Base-by-base conservation (phyloP, 768 basidiomycete species). In the Naganishia onofrii region DNA sequence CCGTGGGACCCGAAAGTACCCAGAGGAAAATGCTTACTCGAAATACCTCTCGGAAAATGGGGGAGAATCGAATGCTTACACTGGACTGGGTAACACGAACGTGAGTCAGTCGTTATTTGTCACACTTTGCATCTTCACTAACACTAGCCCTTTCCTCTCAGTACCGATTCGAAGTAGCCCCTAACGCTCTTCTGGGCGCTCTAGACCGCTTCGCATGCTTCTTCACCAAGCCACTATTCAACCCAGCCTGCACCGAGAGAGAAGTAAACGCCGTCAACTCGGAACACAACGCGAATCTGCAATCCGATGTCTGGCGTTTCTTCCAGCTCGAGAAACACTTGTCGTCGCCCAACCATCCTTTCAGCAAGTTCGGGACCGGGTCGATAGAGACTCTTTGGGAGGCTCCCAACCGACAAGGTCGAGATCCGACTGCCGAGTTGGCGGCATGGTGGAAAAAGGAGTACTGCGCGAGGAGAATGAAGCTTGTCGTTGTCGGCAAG, bases 271-370 rank as follows among this genome's bases (percentile, higher is more conserved):
- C 87, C 85, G 64, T 91, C 87, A 68, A 80, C 84, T 95, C 92
- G 0, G 96, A 99, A 79, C 89, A 97, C 84, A 91, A 92, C 89
- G 92, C 54, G 86, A 88, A 31, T 89, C 90, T 80, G 88, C 92
- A 48, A 89, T 91, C 54, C 44, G 80, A 84, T 82, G 17, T 84
- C 90, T 71, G 93, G 93, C 57, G 95, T 19, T 87, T 94, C 69
- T 98, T 90, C 81, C 95, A 99, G 80, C 82, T 97, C 28, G 91
- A 90, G 81, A 98, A 98, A 80, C 85, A 89, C 74, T 86, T 95
- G 60, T 89, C 88, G 69, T 88, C 87, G 74, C 83, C 84, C 2
- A 90, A 88, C 8, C 93, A 95, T 79, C 86, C 87, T 2, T 97
- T 92, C 88, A 86, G 84, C 71, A 97, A 96, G 78, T 97, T 97